phyloP scores from a whole-genome alignment of 163 green algal genomes.

The Scenedesmus sp. region DNA sequence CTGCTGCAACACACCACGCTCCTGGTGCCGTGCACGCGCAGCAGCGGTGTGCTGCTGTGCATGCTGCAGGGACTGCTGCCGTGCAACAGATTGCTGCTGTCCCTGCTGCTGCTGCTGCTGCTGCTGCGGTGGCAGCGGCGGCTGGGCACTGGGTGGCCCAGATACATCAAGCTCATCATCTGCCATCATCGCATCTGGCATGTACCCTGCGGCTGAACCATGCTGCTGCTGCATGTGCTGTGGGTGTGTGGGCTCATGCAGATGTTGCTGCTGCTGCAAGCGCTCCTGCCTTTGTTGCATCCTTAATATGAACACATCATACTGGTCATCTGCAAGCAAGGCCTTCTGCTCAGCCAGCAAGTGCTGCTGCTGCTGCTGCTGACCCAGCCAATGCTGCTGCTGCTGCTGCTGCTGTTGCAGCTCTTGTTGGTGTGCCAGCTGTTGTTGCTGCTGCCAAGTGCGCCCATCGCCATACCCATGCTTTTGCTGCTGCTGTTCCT shows the following conservation, averaged over 20 bases:
- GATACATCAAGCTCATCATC: not conserved
- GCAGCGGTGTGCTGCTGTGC: not conserved
- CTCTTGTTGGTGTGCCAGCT: too few relatives aligned
- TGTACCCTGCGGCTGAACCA: not conserved
- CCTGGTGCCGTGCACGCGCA: not conserved
- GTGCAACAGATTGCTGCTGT: not conserved
- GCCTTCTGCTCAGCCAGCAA: not conserved
- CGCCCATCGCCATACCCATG: too few relatives aligned
- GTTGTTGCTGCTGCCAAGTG: too few relatives aligned
- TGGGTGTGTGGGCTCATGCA: not conserved
- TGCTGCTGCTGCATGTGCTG: not conserved
- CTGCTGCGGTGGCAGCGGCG: too few relatives aligned
- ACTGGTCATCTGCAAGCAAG: not conserved
- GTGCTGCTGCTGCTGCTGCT: slow-evolving; percentile 12
- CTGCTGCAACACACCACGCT: not conserved
- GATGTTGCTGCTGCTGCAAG: slow-evolving; percentile 1
- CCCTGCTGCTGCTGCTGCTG: slow-evolving; percentile 11
- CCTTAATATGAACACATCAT: not conserved
- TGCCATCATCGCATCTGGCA: not conserved
- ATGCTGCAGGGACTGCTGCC: not conserved
- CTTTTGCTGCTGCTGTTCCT: too few relatives aligned
- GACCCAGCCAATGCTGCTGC: not conserved
- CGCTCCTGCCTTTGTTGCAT: too few relatives aligned
- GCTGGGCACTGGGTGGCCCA: not conserved
- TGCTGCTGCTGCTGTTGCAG: too few relatives aligned